Evolutionary conservation across 2,329 filamentous ascomycete species (phyloP).

Genomic region (Ascomycota sp.): DNA sequence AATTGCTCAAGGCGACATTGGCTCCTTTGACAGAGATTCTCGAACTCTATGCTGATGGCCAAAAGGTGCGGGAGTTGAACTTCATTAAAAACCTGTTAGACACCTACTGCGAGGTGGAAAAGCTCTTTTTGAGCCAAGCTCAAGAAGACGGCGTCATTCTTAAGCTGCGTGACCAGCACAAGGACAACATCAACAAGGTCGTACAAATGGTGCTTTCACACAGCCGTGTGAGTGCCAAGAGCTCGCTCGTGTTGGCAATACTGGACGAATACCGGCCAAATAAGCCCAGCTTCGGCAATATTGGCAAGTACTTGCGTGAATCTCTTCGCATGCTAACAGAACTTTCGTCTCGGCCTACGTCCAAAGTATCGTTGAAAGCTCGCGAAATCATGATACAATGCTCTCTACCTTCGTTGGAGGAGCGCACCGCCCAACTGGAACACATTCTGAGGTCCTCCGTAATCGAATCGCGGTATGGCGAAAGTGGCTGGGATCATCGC

Average conservation of each 20-base stretch:
- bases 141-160: conserved; percentile 89
- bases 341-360: conserved; percentile 53
- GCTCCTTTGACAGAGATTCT: conserved; percentile 59
- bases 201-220: conserved; percentile 83
- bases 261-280: conserved; percentile 89
- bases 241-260: conserved; percentile 74
- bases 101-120: conserved; percentile 64
- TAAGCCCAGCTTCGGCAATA: conserved; percentile 70
- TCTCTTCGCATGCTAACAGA: conserved; percentile 72
- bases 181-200: conserved; percentile 68
- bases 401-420: conserved; percentile 83
- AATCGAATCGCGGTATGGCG: conserved; percentile 87
- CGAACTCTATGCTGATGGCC: conserved; percentile 58
- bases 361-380: conserved; percentile 92
- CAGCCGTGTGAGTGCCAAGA: conserved; percentile 80
- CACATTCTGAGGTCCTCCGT: conserved; percentile 92
- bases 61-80: conserved; percentile 73
- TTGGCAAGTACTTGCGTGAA: conserved; percentile 68
- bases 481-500: conserved; percentile 89
- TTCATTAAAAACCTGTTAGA: conserved; percentile 63
- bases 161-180: conserved; percentile 85
- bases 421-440: conserved; percentile 91
- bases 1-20: conserved; percentile 49
- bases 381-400: conserved; percentile 95
- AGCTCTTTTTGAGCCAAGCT: conserved; percentile 64